Conservation (phyloP, 2,329 filamentous ascomycete species). For the Trichophyton simii region DNA sequence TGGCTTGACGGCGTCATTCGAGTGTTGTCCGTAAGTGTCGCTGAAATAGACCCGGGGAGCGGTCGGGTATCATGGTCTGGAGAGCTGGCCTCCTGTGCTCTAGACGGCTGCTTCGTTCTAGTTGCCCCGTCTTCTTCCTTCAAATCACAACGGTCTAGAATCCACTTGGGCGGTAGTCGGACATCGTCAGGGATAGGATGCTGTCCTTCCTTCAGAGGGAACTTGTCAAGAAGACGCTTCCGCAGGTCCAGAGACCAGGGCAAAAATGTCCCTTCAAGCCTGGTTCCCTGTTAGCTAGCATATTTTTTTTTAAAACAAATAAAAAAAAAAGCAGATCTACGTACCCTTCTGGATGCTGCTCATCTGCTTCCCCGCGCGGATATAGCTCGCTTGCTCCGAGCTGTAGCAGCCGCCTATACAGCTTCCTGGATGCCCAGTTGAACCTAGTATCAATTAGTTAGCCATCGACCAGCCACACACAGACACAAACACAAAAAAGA, state of each 20-base stretch:
- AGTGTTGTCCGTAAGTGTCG: conserved; percentile 51
- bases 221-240: conserved; percentile 51
- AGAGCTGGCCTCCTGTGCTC: neutral
- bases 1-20: conserved; percentile 64
- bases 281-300: conserved; percentile 22
- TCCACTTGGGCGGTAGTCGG: conserved; percentile 64
- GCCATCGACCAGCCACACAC: neutral
- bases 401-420: conserved; percentile 71
- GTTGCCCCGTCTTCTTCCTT: neutral
- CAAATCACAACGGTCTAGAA: conserved; percentile 25
- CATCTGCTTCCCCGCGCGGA: conserved; percentile 74
- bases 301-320: neutral
- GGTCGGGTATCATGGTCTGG: conserved; percentile 38
- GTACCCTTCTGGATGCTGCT: conserved; percentile 87
- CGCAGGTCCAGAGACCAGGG: conserved; percentile 62
- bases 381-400: conserved; percentile 69
- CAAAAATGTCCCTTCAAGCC: conserved; percentile 69
- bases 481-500: neutral
- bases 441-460: conserved; percentile 43
- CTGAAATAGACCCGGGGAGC: conserved; percentile 45
- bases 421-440: conserved; percentile 83
- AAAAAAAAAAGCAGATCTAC: neutral
- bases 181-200: conserved; percentile 60
- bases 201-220: conserved; percentile 55
- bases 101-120: neutral